Evolutionary conservation across 805 yeast species (phyloP), one percentile per base, ranked within the genome.

Genomic region (Cyberlindnera suaveolens): DNA sequence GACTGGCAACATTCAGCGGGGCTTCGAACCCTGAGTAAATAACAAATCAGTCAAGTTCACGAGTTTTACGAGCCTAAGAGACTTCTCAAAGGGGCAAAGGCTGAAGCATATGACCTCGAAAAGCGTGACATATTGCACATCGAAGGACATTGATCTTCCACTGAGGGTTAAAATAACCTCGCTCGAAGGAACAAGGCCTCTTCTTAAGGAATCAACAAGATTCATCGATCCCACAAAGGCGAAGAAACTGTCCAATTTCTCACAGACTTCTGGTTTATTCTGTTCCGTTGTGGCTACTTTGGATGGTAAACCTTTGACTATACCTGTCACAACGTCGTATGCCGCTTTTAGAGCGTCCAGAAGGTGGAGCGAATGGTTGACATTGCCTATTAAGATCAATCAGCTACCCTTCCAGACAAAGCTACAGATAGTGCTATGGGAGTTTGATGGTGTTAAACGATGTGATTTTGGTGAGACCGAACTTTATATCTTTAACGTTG

Each of bases 361-460:
- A 56, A 74, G 59, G 38, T 87, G 93, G 90, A 75, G 82, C 51
- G 78, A 79, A 46, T 82, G 88, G 84, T 62, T 87, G 17, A 72
- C 75, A 37, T 61, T 93, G 38, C 91, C 97, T 1, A 73, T 90
- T 3, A 70, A 72, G 42, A 78, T 85, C 50, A 74, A 75, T 41
- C 93, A 88, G 54, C 60, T 91, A n/a, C 82, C 86, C 3, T 58
- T 78, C 31, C 74, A 76, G 34, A 63, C 93, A 5, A 73, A 70
- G 48, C 59, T 90, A 15, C 73, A 74, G 41, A 67, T 93, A 19
- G 70, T 75, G 2, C 51, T 89, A 2, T 85, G 82, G 77, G 95
- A 85, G 49, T 81, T 77, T 45, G 74, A 75, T 27, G 77, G 80
- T 8, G 75, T 80, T 0, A 66, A 72, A 6, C 65, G 62, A 19